Evolutionary conservation across 1,139 yeast genomes (phyloP), one percentile per base, ranked within the genome.

Genomic region (Arxiozyma heterogenica): DNA sequence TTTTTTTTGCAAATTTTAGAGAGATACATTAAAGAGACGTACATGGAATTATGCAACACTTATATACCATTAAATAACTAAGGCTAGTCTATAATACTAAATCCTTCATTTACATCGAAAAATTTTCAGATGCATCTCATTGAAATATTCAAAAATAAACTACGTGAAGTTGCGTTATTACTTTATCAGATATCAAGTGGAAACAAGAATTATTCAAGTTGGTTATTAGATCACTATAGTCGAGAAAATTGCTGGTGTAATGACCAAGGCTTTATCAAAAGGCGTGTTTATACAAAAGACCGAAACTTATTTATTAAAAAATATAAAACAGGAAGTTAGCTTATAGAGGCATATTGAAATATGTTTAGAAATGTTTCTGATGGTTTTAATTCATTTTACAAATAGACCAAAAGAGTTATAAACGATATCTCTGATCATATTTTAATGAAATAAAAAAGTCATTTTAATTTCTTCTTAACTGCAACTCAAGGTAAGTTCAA

Each of bases 1-100:
- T n/a, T 8, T 56, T 43, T 47, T 48, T 51, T 17, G 44, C 50
- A 39, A 25, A 41, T 41, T 46, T 46, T 8, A 42, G 45, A 8
- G 27, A 18, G 3, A 48, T 44, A 3, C 60, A 58, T 45, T 18
- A 53, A 51, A 18, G n/a, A n/a, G 54, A 55, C 5, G 57, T 54
- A 7, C 23, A 49, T 18, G 20, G 51, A 18, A 41, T 57, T 27
- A 27, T 58, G 15, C 50, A 54, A 11, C 56, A 58, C 21, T 41
- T 58, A 1, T 51, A 51, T 38, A 47, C 39, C 17, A 54, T 51
- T 18, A 18, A 50, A 12, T 7, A 43, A 18, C 30, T 38, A 27
- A 41, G 39, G 4, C 15, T 34, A 15, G 43, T 7, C 18, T 57
- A 15, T 15, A 27, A n/a, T 34, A 44, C 23, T 2, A 18, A 3